Conservation (phyloP, 2,329 filamentous ascomycete species). For the Nemania sp. region DNA sequence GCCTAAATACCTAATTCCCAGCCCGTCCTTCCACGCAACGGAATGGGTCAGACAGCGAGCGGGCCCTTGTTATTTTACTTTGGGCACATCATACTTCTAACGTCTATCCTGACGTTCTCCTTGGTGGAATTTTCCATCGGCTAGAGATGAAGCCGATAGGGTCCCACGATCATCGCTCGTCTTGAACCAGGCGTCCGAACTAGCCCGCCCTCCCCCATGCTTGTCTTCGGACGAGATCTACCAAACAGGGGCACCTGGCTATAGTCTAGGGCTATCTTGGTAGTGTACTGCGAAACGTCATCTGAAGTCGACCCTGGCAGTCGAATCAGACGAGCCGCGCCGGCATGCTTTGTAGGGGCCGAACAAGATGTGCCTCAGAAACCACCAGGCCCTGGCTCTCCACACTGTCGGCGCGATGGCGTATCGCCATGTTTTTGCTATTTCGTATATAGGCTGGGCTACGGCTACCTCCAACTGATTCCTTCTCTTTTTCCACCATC, state of each 20-base stretch:
- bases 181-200: conserved; percentile 22
- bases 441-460: conserved; percentile 46
- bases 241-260: conserved; percentile 38
- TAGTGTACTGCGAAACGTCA: conserved; percentile 43
- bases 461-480: conserved; percentile 26
- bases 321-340: conserved; percentile 33
- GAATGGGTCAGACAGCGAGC: conserved; percentile 12
- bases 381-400: conserved; percentile 15
- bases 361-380: conserved; percentile 36
- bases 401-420: conserved; percentile 6
- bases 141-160: conserved; percentile 32
- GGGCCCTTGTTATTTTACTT: conserved; percentile 18
- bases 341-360: conserved; percentile 26
- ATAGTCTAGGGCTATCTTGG: conserved; percentile 27
- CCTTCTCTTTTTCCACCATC: conserved; percentile 43
- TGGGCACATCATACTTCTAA: conserved; percentile 19
- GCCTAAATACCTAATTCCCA: not conserved
- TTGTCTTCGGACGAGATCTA: conserved; percentile 47
- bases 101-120: conserved; percentile 14
- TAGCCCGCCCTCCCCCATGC: conserved; percentile 20
- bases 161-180: conserved; percentile 9
- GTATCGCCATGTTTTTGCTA: conserved; percentile 4
- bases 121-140: conserved; percentile 22
- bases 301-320: conserved; percentile 41
- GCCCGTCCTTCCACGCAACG: not conserved